Evolutionary conservation across 495 filamentous ascomycete genomes (phyloP).

Genomic region (Aspergillus incahuasiensis): DNA sequence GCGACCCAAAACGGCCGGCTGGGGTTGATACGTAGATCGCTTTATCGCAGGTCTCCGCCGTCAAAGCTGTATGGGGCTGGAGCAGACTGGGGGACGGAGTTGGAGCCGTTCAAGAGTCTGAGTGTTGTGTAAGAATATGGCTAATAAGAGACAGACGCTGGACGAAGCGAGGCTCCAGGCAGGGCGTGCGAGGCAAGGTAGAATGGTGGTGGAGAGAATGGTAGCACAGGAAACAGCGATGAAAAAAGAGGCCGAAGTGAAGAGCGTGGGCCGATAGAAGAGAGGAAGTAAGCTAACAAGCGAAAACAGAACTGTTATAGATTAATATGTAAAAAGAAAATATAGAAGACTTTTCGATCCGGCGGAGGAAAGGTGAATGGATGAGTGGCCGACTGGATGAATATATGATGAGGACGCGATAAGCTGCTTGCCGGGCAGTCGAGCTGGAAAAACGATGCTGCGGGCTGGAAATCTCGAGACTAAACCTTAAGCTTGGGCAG

Average conservation of each 20-base stretch:
- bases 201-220: constrained; percentile 2
- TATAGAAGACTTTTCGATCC: constrained; percentile 10
- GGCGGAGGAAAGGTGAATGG: constrained; percentile 5
- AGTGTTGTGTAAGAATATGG: constrained; percentile 14
- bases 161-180: constrained; percentile 1
- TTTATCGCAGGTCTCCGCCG: constrained; percentile 13
- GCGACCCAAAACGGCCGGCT: constrained; percentile 24
- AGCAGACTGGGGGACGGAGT: not conserved
- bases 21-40: constrained; percentile 16
- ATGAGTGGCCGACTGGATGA: not conserved
- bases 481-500: constrained; percentile 1
- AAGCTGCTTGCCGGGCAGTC: constrained; percentile 23
- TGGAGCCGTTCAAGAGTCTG: constrained; percentile 4
- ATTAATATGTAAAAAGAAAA: constrained; percentile 15
- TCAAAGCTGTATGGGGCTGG: constrained; percentile 8
- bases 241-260: constrained; percentile 1
- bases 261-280: not conserved
- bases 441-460: constrained; percentile 23
- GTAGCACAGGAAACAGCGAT: constrained; percentile 13
- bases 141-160: constrained; percentile 15
- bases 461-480: constrained; percentile 9
- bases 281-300: not conserved
- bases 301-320: constrained; percentile 10
- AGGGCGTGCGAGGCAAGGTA: not conserved
- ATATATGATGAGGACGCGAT: constrained; percentile 5